Evolutionary conservation across 345 rosid genomes (phyloP).

Genomic region (Gynandropsis gynandra): DNA sequence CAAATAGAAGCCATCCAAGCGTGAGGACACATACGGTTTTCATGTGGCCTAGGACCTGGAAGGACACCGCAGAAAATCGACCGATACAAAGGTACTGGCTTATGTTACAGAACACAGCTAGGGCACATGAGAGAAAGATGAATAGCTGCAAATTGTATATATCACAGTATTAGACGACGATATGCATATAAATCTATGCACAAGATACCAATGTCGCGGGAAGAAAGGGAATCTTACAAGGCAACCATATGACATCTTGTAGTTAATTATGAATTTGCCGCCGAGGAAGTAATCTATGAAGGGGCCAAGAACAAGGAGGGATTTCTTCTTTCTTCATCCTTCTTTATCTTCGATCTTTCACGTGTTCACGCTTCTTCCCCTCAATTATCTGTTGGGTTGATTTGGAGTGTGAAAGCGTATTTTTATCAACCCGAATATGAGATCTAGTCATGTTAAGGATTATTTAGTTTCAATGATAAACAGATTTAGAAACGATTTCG

Average conservation of each 20-base stretch:
- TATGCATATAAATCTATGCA: neutral
- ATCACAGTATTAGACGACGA: neutral
- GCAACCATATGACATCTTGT: slow-evolving; percentile 66
- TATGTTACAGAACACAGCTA: slow-evolving; percentile 94
- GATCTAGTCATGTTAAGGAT: too few relatives aligned
- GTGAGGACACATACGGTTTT: slow-evolving; percentile 84
- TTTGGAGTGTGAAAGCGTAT: too few relatives aligned
- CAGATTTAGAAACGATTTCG: too few relatives aligned
- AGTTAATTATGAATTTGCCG: slow-evolving; percentile 53
- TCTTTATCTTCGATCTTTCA: too few relatives aligned
- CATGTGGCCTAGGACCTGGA: slow-evolving; percentile 98
- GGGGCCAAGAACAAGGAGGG: slow-evolving; percentile 79
- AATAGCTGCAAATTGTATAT: slow-evolving; percentile 50
- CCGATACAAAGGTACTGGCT: slow-evolving; percentile 98
- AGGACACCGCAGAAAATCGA: slow-evolving; percentile 84
- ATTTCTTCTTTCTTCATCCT: too few relatives aligned
- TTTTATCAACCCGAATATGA: too few relatives aligned
- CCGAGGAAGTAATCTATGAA: slow-evolving; percentile 65
- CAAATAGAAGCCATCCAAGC: slow-evolving; percentile 86
- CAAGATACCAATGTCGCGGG: neutral
- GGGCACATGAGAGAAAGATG: slow-evolving; percentile 65
- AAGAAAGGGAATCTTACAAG: slow-evolving; percentile 39
- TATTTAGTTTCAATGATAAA: too few relatives aligned
- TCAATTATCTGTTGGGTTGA: too few relatives aligned
- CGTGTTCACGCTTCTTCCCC: too few relatives aligned